Base-by-base conservation (phyloP, 139 green algal genomes). In the Chlorella vulgaris region DNA sequence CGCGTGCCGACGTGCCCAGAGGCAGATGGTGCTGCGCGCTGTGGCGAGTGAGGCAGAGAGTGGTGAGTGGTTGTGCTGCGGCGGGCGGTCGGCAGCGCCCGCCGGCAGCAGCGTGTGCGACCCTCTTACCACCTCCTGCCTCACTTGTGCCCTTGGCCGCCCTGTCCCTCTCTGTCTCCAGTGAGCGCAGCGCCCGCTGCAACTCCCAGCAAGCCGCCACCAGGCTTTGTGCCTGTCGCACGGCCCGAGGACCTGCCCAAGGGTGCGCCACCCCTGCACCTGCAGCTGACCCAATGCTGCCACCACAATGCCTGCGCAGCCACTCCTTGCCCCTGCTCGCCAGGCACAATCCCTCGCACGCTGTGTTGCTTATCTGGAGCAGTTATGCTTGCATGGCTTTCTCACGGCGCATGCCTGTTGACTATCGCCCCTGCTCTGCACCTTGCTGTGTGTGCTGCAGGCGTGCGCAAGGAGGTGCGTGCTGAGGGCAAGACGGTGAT, bases 231-330 rank as follows among this genome's bases (percentile, higher is more conserved):
- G 47, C 92, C 94, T 10, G 90, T 96, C 2, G 87, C 91, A 61
- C 87, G 80, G 18, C 93, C 93, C 22, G 94, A 97, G 85, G 93
- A 97, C 40, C 82, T 97, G 31, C 93, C 93, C 3, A 97, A 97
- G 81, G 93, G 92, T 94, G 78, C 60, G 90, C 19, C 18, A 24
- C 31, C 39, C 4, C 18, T 8, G 31, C 35, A 24, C 47, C 26
- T 15, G 28, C 18, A 19, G 39, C 1, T 36, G 38, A n/a, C n/a
- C n/a, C n/a, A n/a, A n/a, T n/a, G n/a, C n/a, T n/a, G 18, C 8
- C 31, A 33, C 33, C 29, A 28, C 33, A 26, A 2, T 47, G 29
- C 19, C 33, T 70, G 26, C 10, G 26, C 24, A 29, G 58, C 15
- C 58, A 21, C 24, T 15, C 47, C 47, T 58, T 58, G 10, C 47